Percentiles rank a stretch among this genome's conserved stretches.
phyloP scores from a whole-genome alignment of 306 rosid genomes.

The Clitoria ternatea region DNA sequence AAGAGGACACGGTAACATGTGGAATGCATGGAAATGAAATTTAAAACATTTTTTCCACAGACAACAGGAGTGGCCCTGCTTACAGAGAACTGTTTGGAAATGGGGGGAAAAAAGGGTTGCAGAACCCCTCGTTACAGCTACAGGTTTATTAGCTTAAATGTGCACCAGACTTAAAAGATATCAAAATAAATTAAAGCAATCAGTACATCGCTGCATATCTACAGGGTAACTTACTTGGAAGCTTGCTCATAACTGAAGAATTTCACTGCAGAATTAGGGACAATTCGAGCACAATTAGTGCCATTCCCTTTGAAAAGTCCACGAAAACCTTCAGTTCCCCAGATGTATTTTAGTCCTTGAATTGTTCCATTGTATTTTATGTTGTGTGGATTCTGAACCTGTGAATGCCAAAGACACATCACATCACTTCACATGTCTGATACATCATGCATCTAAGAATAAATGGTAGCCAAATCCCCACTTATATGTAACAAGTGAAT shows the following conservation, averaged over 20 bases:
- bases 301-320: slow-evolving; percentile 92
- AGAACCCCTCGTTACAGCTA: neutral
- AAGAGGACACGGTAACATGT: neutral
- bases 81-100: neutral
- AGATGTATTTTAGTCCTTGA: slow-evolving; percentile 86
- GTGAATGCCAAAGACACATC: slow-evolving; percentile 19
- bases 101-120: neutral
- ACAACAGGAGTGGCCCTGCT: neutral
- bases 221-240: slow-evolving; percentile 57
- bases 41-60: neutral
- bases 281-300: slow-evolving; percentile 88
- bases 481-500: neutral
- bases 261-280: slow-evolving; percentile 90
- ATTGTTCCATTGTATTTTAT: slow-evolving; percentile 83
- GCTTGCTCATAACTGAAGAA: slow-evolving; percentile 97
- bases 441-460: neutral
- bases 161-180: neutral
- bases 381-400: slow-evolving; percentile 91
- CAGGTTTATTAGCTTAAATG: neutral
- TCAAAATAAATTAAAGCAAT: neutral
- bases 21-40: neutral
- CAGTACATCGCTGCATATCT: neutral
- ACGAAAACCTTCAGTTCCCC: slow-evolving; percentile 86
- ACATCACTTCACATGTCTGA: neutral
- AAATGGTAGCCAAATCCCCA: neutral